A percentile compares a stretch with the other conserved stretches of the same genome.
Conservation (phyloP, 441 rosid species). For the Lagerstroemia fauriei region DNA sequence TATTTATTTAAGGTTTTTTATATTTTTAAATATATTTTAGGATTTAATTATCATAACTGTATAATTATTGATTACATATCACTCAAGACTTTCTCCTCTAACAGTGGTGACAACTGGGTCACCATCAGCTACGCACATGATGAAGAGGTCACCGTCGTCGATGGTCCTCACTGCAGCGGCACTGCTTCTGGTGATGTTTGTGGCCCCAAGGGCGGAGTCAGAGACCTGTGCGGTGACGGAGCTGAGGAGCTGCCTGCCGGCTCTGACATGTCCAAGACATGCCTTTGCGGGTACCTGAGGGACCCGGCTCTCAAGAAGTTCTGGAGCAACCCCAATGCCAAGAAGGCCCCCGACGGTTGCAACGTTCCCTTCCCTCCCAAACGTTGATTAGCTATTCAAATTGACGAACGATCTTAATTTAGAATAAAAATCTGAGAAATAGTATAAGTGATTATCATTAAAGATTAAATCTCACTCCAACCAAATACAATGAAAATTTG, state of each 20-base stretch:
- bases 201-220: background rate
- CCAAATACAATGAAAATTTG: no score
- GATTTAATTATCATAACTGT: no score
- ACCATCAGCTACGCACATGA: no score
- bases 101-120: no score
- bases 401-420: no score
- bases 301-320: background rate
- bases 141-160: background rate
- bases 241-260: constrained; percentile 7
- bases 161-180: background rate
- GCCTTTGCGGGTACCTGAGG: constrained; percentile 21
- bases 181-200: background rate
- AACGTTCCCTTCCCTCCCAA: constrained; percentile 5
- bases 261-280: background rate
- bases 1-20: no score
- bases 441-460: background rate
- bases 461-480: background rate
- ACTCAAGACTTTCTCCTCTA: no score
- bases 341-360: background rate
- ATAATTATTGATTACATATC: no score
- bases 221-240: background rate
- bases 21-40: no score
- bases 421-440: background rate
- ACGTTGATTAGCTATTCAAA: background rate
- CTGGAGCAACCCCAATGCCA: background rate